A percentile compares a stretch with the other conserved stretches of the same genome.
Conservation (phyloP, 768 basidiomycete species). For the Lanmaoa rubissima region DNA sequence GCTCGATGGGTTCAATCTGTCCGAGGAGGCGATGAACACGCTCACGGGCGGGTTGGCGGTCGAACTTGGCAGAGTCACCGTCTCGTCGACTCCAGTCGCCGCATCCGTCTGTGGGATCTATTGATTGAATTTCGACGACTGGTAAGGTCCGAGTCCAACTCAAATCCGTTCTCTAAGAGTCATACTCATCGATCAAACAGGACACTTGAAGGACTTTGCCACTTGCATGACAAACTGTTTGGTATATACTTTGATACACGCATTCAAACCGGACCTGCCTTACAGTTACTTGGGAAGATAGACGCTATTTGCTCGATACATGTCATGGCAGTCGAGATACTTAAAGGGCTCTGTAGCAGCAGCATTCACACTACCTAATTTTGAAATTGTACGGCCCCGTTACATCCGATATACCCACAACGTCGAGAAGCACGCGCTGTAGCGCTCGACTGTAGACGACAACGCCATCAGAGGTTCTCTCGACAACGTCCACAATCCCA, state of each 20-base stretch:
- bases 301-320: neutral
- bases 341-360: too few species aligned
- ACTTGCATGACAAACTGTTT: neutral
- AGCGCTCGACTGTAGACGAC: constrained; percentile 48
- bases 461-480: constrained; percentile 60
- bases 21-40: constrained; percentile 51
- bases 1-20: constrained; percentile 44
- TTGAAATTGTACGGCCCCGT: constrained; percentile 5
- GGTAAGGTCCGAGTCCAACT: neutral
- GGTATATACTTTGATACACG: neutral
- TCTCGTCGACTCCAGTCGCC: constrained; percentile 42
- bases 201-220: neutral
- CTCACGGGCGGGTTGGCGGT: constrained; percentile 49
- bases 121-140: neutral
- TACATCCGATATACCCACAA: constrained; percentile 48
- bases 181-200: constrained; percentile 3
- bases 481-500: constrained; percentile 53
- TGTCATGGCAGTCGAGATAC: neutral
- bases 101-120: constrained; percentile 46
- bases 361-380: neutral
- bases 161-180: neutral
- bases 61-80: constrained; percentile 47
- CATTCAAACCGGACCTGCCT: neutral
- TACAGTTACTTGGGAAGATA: neutral
- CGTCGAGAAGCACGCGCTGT: constrained; percentile 46